phyloP scores from a whole-genome alignment of 768 basidiomycete genomes.

The Crassisporium funariophilum region DNA sequence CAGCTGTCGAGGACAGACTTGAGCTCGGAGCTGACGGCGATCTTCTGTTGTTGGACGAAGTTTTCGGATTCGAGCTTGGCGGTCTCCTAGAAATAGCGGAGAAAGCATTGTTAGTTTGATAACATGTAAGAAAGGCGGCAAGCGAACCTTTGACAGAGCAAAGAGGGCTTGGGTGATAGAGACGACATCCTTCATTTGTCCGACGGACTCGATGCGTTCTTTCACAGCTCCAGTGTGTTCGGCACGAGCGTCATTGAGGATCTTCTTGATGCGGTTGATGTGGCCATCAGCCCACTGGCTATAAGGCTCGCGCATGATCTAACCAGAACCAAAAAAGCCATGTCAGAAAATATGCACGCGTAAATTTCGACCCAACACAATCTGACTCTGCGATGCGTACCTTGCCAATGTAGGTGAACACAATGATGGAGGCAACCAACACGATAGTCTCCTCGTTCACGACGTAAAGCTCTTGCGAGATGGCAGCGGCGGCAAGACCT shows the following conservation, averaged over 20 bases:
- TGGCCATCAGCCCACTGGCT: slow-evolving; percentile 89
- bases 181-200: slow-evolving; percentile 95
- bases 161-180: slow-evolving; percentile 90
- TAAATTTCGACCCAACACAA: slow-evolving; percentile 10
- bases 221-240: slow-evolving; percentile 94
- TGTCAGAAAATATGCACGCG: slow-evolving; percentile 12
- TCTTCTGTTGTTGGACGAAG: slow-evolving; percentile 90
- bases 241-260: slow-evolving; percentile 79
- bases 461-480: slow-evolving; percentile 97
- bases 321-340: neutral
- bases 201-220: slow-evolving; percentile 89
- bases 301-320: slow-evolving; percentile 87
- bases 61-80: slow-evolving; percentile 87
- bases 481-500: slow-evolving; percentile 85
- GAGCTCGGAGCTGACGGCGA: slow-evolving; percentile 82
- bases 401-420: slow-evolving; percentile 82
- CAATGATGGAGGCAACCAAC: slow-evolving; percentile 79
- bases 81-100: slow-evolving; percentile 66
- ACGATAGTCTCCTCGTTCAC: slow-evolving; percentile 96
- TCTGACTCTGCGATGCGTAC: slow-evolving; percentile 40
- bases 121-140: neutral
- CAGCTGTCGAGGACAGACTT: slow-evolving; percentile 96
- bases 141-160: slow-evolving; percentile 81
- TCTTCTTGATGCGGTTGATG: slow-evolving; percentile 78
- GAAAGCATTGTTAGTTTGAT: neutral